phyloP scores from a whole-genome alignment of 805 yeast species.

The Barnettozyma pratensis region DNA sequence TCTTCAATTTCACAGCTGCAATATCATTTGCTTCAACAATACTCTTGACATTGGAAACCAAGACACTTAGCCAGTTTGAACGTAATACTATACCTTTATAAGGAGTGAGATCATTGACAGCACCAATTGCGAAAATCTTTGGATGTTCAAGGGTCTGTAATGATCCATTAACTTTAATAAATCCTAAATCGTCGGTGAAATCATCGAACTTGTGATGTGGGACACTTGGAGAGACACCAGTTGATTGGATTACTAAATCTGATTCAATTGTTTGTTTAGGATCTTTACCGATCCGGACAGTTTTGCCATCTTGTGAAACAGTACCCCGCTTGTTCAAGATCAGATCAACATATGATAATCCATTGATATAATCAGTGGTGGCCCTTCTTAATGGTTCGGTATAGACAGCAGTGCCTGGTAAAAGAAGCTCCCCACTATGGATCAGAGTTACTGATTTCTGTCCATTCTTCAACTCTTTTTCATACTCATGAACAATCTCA shows the following conservation, averaged over 20 bases:
- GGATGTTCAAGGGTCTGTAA: slow-evolving; percentile 5
- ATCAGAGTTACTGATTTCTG: slow-evolving; percentile 17
- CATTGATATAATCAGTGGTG: slow-evolving; percentile 8
- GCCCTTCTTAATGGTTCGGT: slow-evolving; percentile 6
- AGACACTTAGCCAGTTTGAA: slow-evolving; percentile 9
- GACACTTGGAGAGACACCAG: slow-evolving; percentile 11
- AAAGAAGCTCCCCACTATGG: slow-evolving; percentile 12
- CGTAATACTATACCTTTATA: slow-evolving; percentile 17
- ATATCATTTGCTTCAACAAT: background rate
- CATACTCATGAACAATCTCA: slow-evolving; percentile 24
- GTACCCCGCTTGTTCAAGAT: slow-evolving; percentile 7
- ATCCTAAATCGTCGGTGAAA: slow-evolving; percentile 4
- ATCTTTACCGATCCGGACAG: background rate
- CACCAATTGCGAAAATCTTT: slow-evolving; percentile 31
- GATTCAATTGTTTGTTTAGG: slow-evolving; percentile 1
- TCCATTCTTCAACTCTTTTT: slow-evolving; percentile 11
- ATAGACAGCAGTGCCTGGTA: slow-evolving; percentile 12
- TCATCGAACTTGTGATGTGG: slow-evolving; percentile 6
- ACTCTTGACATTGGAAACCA: slow-evolving; percentile 15
- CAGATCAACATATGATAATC: slow-evolving; percentile 8
- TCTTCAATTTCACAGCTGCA: background rate
- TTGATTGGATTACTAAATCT: slow-evolving; percentile 2
- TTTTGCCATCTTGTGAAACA: background rate
- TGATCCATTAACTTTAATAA: slow-evolving; percentile 7
- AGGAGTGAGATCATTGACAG: slow-evolving; percentile 17